Evolutionary conservation across 768 basidiomycete species (phyloP), one percentile per base, ranked within the genome.

Genomic region (Melanogaster broomeanus): DNA sequence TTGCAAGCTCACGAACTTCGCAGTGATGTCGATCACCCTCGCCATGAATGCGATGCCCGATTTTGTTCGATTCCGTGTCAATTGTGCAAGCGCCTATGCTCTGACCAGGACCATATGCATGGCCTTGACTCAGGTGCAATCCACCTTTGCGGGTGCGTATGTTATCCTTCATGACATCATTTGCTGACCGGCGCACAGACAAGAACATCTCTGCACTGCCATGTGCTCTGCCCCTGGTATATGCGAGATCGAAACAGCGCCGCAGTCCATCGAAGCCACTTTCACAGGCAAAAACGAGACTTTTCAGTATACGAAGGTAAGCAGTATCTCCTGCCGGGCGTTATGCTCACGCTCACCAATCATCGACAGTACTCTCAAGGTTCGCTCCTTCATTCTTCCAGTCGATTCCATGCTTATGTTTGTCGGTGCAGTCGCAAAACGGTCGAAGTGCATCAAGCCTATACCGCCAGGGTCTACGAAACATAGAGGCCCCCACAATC

Each of bases 301-400:
- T 1, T 86, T 84, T 57, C 77, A 81, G 58, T 86, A 82, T 45
- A 86, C 85, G 0, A 85, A 85, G 73, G 84, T 81, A 45, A 22
- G 60, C 48, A 25, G 19, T 43, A 13, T 25, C 31, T 25, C 18
- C 2, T 10, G 6, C 44, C n/a, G 16, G n/a, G 8, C n/a, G 7
- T 42, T 41, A 25, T 42, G 39, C 33, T 22, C 28, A 27, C 1
- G 1, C 28, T 45, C 12, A 21, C 19, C 7, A 25, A 48, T 18
- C 9, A 15, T 22, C 21, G 4, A 11, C 40, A 83, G 82, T 83
- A 82, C 58, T 72, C 77, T 3, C 83, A 83, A 72, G 78, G 80
- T 81, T 47, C 18, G 65, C 53, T 28, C 6, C 0, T 18, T 27
- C 19, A 6, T 18, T 3, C 28, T 22, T 31, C 37, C 12, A 9